A percentile compares a stretch with the other conserved stretches of the same genome.
These are phyloP conservation scores for Immersiella caudata DNA, from an alignment of 495 filamentous ascomycete genomes.

Conservation along the genomic window DNA sequence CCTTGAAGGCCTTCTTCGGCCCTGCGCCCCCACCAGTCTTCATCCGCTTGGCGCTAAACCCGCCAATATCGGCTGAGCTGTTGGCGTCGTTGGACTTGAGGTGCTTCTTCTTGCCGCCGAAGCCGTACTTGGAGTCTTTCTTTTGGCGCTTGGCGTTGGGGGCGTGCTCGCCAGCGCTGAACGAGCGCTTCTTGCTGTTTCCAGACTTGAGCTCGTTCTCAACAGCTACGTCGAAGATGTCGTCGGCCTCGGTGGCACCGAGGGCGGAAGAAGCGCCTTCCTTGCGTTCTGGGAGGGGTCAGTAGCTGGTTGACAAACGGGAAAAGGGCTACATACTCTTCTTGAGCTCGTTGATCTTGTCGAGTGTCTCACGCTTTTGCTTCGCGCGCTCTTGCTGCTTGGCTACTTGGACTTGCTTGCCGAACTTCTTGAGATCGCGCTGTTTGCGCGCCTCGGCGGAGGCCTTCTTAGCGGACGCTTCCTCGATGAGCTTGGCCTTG, in stretches of 20 bases:
- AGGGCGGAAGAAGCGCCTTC: constrained; percentile 62
- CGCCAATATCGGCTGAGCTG: constrained; percentile 74
- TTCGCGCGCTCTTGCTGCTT: constrained; percentile 92
- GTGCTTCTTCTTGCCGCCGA: constrained; percentile 90
- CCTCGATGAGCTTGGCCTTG: constrained; percentile 89
- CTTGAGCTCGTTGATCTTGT: constrained; percentile 92
- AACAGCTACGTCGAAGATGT: constrained; percentile 92
- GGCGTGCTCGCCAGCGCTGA: constrained; percentile 34
- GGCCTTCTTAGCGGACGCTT: constrained; percentile 90
- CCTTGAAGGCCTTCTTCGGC: constrained; percentile 23
- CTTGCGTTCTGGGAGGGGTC: constrained; percentile 70
- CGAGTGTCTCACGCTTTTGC: constrained; percentile 85
- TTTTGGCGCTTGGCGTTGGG: constrained; percentile 77
- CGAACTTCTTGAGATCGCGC: constrained; percentile 97
- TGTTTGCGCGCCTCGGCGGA: constrained; percentile 86
- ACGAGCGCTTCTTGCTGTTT: constrained; percentile 41
- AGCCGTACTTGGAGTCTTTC: constrained; percentile 90
- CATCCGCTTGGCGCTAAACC: constrained; percentile 82
- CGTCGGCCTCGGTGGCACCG: constrained; percentile 75
- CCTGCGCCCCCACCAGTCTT: constrained; percentile 48
- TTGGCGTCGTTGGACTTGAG: constrained; percentile 84
- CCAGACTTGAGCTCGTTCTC: constrained; percentile 66
- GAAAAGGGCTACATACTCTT: constrained; percentile 65
- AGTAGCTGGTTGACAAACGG: constrained; percentile 11
- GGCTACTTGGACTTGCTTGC: constrained; percentile 96